Evolutionary conservation across 2,329 filamentous ascomycete genomes (phyloP), one percentile per base, ranked within the genome.

Genomic region (Sporothrix inflata): DNA sequence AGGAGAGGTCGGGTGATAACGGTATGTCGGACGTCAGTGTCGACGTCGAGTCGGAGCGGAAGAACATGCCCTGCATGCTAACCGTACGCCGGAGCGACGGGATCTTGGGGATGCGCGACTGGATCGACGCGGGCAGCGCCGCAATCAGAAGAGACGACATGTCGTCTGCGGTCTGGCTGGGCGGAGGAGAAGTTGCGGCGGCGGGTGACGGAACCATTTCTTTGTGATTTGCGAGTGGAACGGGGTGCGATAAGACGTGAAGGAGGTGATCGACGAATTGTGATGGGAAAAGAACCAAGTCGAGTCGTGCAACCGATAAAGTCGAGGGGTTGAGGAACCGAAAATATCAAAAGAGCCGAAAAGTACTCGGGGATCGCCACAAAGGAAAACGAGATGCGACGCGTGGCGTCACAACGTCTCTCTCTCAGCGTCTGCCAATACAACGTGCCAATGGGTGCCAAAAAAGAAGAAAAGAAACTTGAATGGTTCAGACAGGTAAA

Each of bases 121-220:
- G 76, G 65, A 77, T 72, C n/a, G 72, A 75, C 40, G 73, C 78
- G 73, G 69, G 78, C 71, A 76, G 77, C 72, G 70, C 73, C 24
- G 74, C 72, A 45, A 67, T 70, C 42, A 73, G 60, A 30, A 76
- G 74, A 9, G 75, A 76, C 11, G 74, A 51, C 73, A 74, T 73
- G 57, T 55, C 70, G 57, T 66, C 42, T 45, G 49, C 24, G 21
- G 27, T 16, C 30, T 12, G 27, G 30, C 12, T 47, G 55, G 67
- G 19, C 24, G 51, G 57, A n/a, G 60, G 21, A 21, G 69, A 19
- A 19, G 70, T 14, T 30, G 57, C 11, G 45, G 27, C 4, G 12
- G 51, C 34, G 11, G 63, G 38, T 53, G 49, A 49, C 30, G 47
- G 40, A 27, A 71, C 42, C 61, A 60, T 67, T 30, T 14, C 24